Evolutionary conservation across 1,284 basidiomycete genomes (phyloP).

Genomic region (Schizophyllum amplum): DNA sequence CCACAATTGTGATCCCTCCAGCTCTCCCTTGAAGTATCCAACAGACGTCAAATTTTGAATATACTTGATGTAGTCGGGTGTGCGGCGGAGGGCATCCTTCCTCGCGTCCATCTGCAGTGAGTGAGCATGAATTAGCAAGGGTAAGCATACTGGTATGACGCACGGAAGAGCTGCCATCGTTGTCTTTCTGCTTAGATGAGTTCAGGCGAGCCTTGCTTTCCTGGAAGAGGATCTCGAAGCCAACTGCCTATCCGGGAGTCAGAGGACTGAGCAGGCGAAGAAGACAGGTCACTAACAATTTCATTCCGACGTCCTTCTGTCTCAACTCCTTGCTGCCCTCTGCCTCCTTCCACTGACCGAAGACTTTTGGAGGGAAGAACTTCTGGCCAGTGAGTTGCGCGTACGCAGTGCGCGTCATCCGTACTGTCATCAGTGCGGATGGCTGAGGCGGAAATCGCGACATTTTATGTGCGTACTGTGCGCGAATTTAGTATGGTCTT

Average conservation of each 20-base stretch:
- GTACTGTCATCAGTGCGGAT: slow-evolving; percentile 50
- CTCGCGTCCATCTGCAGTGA: slow-evolving; percentile 43
- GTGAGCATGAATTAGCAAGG: background rate
- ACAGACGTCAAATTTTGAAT: slow-evolving; percentile 52
- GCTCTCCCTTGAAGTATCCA: slow-evolving; percentile 72
- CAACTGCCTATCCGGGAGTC: slow-evolving; percentile 56
- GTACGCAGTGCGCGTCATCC: slow-evolving; percentile 84
- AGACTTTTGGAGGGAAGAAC: slow-evolving; percentile 87
- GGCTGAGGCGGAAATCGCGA: slow-evolving; percentile 75
- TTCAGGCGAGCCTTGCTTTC: slow-evolving; percentile 56
- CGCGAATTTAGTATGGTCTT: background rate
- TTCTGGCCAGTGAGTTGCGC: slow-evolving; percentile 88
- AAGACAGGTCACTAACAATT: slow-evolving; percentile 52
- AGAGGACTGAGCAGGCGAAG: background rate
- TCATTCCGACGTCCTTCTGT: slow-evolving; percentile 84
- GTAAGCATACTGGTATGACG: background rate
- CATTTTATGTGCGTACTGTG: slow-evolving; percentile 80
- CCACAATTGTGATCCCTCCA: slow-evolving; percentile 74
- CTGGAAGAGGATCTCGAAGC: slow-evolving; percentile 92
- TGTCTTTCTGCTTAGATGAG: slow-evolving; percentile 25
- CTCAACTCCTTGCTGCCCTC: slow-evolving; percentile 60
- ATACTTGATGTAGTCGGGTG: slow-evolving; percentile 61
- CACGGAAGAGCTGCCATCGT: slow-evolving; percentile 34
- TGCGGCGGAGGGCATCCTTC: slow-evolving; percentile 57
- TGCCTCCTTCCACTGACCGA: slow-evolving; percentile 65